Percentiles rank a stretch among this genome's conserved stretches.
Evolutionary conservation across 2,329 filamentous ascomycete species (phyloP).

Genomic region (Epichloe glyceriae): DNA sequence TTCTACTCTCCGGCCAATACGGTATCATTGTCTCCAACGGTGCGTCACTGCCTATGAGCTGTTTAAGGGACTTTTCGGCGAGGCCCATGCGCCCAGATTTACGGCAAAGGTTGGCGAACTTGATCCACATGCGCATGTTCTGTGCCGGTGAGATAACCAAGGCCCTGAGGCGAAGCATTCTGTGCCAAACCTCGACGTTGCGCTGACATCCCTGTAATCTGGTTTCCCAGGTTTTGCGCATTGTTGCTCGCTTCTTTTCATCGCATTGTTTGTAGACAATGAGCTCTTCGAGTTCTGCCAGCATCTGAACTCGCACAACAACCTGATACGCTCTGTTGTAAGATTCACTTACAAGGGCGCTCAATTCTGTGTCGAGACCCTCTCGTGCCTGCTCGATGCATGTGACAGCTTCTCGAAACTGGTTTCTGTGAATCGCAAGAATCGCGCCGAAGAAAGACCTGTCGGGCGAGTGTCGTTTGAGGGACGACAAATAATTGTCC

Average conservation of each 20-base stretch:
- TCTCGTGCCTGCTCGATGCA: slow-evolving; percentile 89
- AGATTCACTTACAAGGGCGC: slow-evolving; percentile 91
- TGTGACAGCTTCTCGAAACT: slow-evolving; percentile 78
- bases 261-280: slow-evolving; percentile 96
- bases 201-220: slow-evolving; percentile 89
- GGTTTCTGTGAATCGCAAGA: slow-evolving; percentile 84
- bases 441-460: slow-evolving; percentile 97
- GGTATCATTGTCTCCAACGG: slow-evolving; percentile 48
- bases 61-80: slow-evolving; percentile 87
- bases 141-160: slow-evolving; percentile 85
- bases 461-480: slow-evolving; percentile 89
- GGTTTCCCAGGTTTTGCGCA: slow-evolving; percentile 92
- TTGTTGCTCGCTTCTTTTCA: slow-evolving; percentile 73
- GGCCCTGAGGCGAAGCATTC: slow-evolving; percentile 89
- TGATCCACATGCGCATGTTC: slow-evolving; percentile 99
- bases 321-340: slow-evolving; percentile 96
- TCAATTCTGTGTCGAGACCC: slow-evolving; percentile 88
- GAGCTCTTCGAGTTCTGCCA: slow-evolving; percentile 95
- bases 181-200: slow-evolving; percentile 96
- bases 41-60: slow-evolving; percentile 64
- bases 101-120: slow-evolving; percentile 94
- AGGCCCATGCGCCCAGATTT: slow-evolving; percentile 92
- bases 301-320: slow-evolving; percentile 97
- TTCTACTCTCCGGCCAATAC: slow-evolving; percentile 36
- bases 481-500: slow-evolving; percentile 91